Evolutionary conservation across 2,329 filamentous ascomycete genomes (phyloP), one percentile per base, ranked within the genome.

Genomic region (Fusarium multiceps): DNA sequence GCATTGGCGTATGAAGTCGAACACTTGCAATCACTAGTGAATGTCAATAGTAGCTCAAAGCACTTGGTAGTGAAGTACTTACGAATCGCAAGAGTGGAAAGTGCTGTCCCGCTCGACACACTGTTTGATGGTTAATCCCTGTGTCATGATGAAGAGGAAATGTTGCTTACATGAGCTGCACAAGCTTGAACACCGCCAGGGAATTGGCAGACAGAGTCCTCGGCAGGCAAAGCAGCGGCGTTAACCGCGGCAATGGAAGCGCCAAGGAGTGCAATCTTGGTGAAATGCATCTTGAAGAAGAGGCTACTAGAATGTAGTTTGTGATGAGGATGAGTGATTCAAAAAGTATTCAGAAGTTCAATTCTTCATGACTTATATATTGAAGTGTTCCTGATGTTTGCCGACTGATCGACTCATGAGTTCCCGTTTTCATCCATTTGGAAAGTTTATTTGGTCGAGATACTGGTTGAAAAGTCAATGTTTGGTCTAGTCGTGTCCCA

Each of bases 51-150:
- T 20, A 18, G 10, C 32, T 25, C 23, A 12, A 18, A 4, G n/a
- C 43, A 23, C 27, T 21, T 7, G 23, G 4, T 16, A 10, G 6
- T 9, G 27, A 4, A 7, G n/a, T 30, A 53, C 59, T 61, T 6
- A 61, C 59, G 59, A 46, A 12, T 56, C 55, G 18, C 59, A 61
- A 4, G 59, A 61, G 4, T 59, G 32, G 37, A 61, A 61, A 25
- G 23, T n/a, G 3, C 30, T 25, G 1, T 20, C 45, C 9, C 30
- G 37, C 23, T 51, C 55, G 7, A 41, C 27, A 13, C 59, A 61
- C 25, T 27, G 25, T 9, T 9, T 7, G n/a, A 32, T 8, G n/a
- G 20, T 21, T 37, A 18, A 11, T 23, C 8, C 2, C 16, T 18
- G 4, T 34, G 12, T 16, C 2, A 1, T 6, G 14, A 16, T 27